A percentile compares a stretch with the other conserved stretches of the same genome.
These are phyloP conservation scores for Wickerhamiella qilinensis DNA, from an alignment of 805 yeast genomes.

Conservation along the genomic window DNA sequence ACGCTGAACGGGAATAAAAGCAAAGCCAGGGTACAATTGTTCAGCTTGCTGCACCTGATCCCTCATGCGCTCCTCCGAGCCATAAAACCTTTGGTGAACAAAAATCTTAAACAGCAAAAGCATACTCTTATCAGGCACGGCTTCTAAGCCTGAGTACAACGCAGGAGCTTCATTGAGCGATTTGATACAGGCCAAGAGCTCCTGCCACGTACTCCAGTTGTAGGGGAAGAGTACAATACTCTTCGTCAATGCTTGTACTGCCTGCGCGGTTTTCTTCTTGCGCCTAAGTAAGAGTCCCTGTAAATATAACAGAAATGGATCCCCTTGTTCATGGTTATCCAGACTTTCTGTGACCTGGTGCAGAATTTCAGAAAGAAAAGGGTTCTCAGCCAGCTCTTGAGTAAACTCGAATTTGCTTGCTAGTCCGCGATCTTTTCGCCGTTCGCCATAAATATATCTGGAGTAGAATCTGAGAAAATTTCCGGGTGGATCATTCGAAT, in stretches of 20 bases:
- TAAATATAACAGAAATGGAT: slow-evolving; percentile 55
- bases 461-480: slow-evolving; percentile 55
- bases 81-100: slow-evolving; percentile 52
- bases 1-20: slow-evolving; percentile 61
- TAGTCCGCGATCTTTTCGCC: slow-evolving; percentile 48
- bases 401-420: slow-evolving; percentile 40
- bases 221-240: slow-evolving; percentile 58
- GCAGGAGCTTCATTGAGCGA: slow-evolving; percentile 39
- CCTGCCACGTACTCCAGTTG: slow-evolving; percentile 93
- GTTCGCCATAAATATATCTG: slow-evolving; percentile 59
- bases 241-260: slow-evolving; percentile 42
- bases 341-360: slow-evolving; percentile 26
- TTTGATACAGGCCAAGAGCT: slow-evolving; percentile 44
- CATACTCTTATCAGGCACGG: slow-evolving; percentile 20
- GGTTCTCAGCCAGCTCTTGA: slow-evolving; percentile 19
- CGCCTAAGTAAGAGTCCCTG: slow-evolving; percentile 52
- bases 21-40: slow-evolving; percentile 51
- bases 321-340: slow-evolving; percentile 15
- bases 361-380: slow-evolving; percentile 21
- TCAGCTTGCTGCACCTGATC: slow-evolving; percentile 34
- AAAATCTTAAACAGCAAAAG: slow-evolving; percentile 47
- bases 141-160: not conserved
- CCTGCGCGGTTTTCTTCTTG: slow-evolving; percentile 42
- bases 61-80: slow-evolving; percentile 33
- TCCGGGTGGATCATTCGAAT: slow-evolving; percentile 26